A percentile compares a stretch with the other conserved stretches of the same genome.
phyloP scores from a whole-genome alignment of 176 grass and related monocot genomes.

The Saccharum officinarum region DNA sequence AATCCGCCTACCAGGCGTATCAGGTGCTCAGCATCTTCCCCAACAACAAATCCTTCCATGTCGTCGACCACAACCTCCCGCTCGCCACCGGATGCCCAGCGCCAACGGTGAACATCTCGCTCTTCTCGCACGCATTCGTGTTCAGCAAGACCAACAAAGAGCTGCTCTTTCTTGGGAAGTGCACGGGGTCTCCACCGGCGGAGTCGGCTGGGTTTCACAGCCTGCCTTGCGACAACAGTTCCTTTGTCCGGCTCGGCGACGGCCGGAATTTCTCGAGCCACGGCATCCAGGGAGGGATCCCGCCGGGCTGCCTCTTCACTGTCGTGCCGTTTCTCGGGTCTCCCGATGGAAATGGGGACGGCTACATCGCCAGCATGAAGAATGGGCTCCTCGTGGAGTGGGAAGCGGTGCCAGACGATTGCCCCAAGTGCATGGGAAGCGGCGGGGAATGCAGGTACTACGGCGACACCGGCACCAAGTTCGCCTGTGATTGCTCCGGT shows the following conservation, averaged over 20 bases:
- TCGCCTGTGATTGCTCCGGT: slow-evolving; percentile 29
- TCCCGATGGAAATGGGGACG: background rate
- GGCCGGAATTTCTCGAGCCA: background rate
- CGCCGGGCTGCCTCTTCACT: background rate
- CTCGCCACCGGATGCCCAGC: slow-evolving; percentile 13
- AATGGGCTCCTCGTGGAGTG: slow-evolving; percentile 36
- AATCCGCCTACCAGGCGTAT: accelerated
- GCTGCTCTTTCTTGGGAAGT: slow-evolving; percentile 16
- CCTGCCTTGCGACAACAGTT: background rate
- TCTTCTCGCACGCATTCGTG: background rate
- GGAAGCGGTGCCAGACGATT: background rate
- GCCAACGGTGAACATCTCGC: background rate
- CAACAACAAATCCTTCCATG: background rate
- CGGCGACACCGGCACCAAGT: background rate
- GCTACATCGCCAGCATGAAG: slow-evolving; percentile 3
- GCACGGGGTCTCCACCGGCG: background rate
- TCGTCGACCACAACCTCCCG: slow-evolving; percentile 33
- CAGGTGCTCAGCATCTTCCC: background rate
- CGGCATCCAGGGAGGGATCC: background rate
- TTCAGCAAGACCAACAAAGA: background rate
- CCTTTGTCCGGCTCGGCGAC: background rate
- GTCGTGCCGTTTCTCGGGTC: background rate
- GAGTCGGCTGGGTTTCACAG: background rate
- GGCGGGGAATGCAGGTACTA: slow-evolving; percentile 24
- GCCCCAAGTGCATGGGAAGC: slow-evolving; percentile 26